Evolutionary conservation across 805 yeast species (phyloP).

Genomic region (Candida multigemmis): DNA sequence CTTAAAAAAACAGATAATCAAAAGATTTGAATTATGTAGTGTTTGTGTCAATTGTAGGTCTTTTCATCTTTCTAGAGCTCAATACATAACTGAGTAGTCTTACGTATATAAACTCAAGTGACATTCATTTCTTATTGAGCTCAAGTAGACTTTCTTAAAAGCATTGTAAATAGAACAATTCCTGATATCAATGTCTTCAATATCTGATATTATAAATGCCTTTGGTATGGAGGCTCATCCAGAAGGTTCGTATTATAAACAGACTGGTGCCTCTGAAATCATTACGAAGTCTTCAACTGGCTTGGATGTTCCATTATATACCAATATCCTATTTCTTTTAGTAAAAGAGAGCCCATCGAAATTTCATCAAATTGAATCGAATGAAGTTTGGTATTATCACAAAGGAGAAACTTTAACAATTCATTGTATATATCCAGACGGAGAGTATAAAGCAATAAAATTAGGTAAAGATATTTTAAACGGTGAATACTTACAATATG

Average conservation of each 20-base stretch:
- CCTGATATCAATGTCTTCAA: too few relatives aligned
- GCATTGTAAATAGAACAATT: too few relatives aligned
- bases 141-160: too few relatives aligned
- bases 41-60: too few relatives aligned
- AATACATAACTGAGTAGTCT: too few relatives aligned
- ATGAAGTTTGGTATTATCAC: constrained; percentile 15
- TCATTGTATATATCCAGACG: constrained; percentile 12
- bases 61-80: too few relatives aligned
- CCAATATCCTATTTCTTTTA: constrained; percentile 12
- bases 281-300: constrained; percentile 10
- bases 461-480: constrained; percentile 8
- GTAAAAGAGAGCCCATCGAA: constrained; percentile 11
- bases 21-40: too few relatives aligned
- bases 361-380: constrained; percentile 12
- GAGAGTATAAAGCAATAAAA: constrained; percentile 7
- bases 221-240: constrained; percentile 12
- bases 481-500: constrained; percentile 11
- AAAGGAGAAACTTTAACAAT: constrained; percentile 13
- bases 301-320: constrained; percentile 10
- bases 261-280: constrained; percentile 6
- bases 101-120: too few relatives aligned
- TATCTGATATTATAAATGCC: too few relatives aligned
- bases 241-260: constrained; percentile 13
- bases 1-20: too few relatives aligned
- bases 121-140: too few relatives aligned